Percentiles rank a stretch among this genome's conserved stretches.
Conservation (phyloP, 2,329 filamentous ascomycete genomes). For the Venturia asperata region DNA sequence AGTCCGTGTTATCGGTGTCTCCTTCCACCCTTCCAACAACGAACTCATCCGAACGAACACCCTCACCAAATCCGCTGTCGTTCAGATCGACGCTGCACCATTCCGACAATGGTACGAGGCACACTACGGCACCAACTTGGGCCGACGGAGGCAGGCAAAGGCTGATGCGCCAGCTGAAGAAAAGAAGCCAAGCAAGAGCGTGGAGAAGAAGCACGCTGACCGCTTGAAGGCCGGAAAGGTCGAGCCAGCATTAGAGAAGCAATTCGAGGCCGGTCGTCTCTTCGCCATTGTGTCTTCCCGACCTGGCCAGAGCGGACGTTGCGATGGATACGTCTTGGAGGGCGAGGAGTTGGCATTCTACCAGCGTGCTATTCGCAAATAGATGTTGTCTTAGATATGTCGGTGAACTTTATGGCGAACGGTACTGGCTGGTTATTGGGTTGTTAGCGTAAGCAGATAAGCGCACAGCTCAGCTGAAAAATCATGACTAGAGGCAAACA, state of each 20-base stretch:
- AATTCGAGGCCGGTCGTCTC: constrained; percentile 98
- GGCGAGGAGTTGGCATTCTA: constrained; percentile 99
- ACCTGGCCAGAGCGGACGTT: constrained; percentile 93
- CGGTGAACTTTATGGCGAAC: constrained; percentile 15
- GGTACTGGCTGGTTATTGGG: constrained; percentile 15
- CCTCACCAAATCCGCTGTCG: constrained; percentile 96
- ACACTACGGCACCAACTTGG: constrained; percentile 89
- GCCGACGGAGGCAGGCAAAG: constrained; percentile 87
- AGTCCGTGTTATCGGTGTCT: constrained; percentile 96
- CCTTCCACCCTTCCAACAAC: constrained; percentile 99
- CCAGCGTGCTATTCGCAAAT: constrained; percentile 99
- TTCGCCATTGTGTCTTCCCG: constrained; percentile 88
- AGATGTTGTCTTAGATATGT: constrained; percentile 32
- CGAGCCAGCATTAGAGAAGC: constrained; percentile 85
- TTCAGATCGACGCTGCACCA: constrained; percentile 96
- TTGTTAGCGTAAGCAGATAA: neutral
- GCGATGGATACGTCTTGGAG: constrained; percentile 97
- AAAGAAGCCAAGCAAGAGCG: constrained; percentile 84
- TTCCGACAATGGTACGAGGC: constrained; percentile 99
- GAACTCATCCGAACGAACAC: constrained; percentile 99
- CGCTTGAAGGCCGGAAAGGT: constrained; percentile 90
- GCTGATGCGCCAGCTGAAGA: constrained; percentile 57
- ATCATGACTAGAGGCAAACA: neutral
- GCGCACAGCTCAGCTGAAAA: constrained; percentile 6
- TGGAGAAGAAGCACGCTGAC: constrained; percentile 93